phyloP scores from a whole-genome alignment of 805 yeast genomes.

The Wickerhamiella kurtzmanii region DNA sequence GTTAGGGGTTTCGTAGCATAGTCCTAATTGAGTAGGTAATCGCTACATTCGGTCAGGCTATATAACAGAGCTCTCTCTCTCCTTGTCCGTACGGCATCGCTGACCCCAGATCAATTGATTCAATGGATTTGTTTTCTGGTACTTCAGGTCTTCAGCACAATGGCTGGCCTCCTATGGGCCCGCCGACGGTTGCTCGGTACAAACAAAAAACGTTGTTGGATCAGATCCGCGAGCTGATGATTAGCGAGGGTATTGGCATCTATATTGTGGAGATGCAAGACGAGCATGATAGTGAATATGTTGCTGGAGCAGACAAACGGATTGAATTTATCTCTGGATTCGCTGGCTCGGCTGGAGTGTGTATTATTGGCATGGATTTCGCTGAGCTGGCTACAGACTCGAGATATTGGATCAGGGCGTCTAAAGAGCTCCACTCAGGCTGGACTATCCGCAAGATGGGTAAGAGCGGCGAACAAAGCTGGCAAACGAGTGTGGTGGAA shows the following conservation, averaged over 20 bases:
- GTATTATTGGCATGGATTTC: slow-evolving; percentile 53
- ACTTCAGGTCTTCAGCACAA: background rate
- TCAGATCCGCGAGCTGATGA: slow-evolving; percentile 33
- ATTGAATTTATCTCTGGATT: slow-evolving; percentile 71
- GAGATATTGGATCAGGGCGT: slow-evolving; percentile 84
- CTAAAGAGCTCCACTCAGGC: slow-evolving; percentile 58
- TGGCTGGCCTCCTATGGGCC: background rate
- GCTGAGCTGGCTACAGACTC: slow-evolving; percentile 91
- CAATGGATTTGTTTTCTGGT: background rate
- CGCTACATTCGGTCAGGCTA: background rate
- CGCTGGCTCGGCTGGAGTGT: slow-evolving; percentile 87
- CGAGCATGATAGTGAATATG: slow-evolving; percentile 87
- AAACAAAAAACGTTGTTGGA: background rate
- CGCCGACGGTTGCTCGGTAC: background rate
- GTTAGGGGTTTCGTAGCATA: too few species aligned
- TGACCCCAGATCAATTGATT: background rate
- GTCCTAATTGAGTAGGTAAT: too few species aligned
- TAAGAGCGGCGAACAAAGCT: slow-evolving; percentile 47
- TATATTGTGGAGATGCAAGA: slow-evolving; percentile 81
- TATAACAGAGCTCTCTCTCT: too few species aligned
- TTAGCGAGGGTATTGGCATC: slow-evolving; percentile 45
- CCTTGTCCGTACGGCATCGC: background rate
- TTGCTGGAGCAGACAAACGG: slow-evolving; percentile 67
- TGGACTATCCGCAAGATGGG: slow-evolving; percentile 81
- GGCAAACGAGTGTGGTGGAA: slow-evolving; percentile 67